A percentile compares a stretch with the other conserved stretches of the same genome.
These are phyloP conservation scores for Boletus sp. DNA, from an alignment of 1,284 basidiomycete genomes.

Conservation along the genomic window DNA sequence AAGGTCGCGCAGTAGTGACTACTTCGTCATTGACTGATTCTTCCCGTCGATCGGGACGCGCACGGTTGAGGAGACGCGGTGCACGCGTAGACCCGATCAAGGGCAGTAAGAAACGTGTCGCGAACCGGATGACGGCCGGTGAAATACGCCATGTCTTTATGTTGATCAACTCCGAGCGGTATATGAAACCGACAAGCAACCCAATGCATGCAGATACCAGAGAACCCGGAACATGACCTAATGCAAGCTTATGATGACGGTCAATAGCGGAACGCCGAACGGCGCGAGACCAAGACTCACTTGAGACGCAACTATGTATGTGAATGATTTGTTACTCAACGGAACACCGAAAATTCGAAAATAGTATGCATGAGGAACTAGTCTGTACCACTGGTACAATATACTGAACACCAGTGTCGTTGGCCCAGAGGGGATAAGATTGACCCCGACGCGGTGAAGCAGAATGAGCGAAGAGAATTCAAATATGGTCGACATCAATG, in stretches of 20 bases:
- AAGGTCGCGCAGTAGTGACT: slow-evolving; percentile 51
- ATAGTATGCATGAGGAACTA: slow-evolving; percentile 72
- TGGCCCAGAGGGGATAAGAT: slow-evolving; percentile 73
- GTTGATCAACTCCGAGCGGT: slow-evolving; percentile 74
- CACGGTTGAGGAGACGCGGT: slow-evolving; percentile 51
- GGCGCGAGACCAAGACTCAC: slow-evolving; percentile 35
- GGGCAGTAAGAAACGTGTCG: slow-evolving; percentile 52
- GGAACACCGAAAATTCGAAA: slow-evolving; percentile 74
- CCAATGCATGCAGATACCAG: slow-evolving; percentile 59
- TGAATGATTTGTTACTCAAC: slow-evolving; percentile 71
- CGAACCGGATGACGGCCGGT: slow-evolving; percentile 46
- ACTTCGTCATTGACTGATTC: slow-evolving; percentile 45
- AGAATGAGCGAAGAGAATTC: slow-evolving; percentile 62
- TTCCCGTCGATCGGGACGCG: slow-evolving; percentile 49
- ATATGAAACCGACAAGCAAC: slow-evolving; percentile 66
- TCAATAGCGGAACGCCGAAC: slow-evolving; percentile 1
- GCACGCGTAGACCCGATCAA: slow-evolving; percentile 60
- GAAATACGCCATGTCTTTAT: slow-evolving; percentile 76
- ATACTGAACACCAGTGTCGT: slow-evolving; percentile 68
- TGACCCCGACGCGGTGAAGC: slow-evolving; percentile 62
- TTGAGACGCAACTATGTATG: slow-evolving; percentile 65
- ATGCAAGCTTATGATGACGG: slow-evolving; percentile 53
- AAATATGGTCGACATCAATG: slow-evolving; percentile 61
- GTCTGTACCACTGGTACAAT: slow-evolving; percentile 75
- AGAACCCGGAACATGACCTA: slow-evolving; percentile 66